These are phyloP conservation scores for Sphagnurus paluster DNA, from an alignment of 1,284 basidiomycete species.

Conservation along the genomic window DNA sequence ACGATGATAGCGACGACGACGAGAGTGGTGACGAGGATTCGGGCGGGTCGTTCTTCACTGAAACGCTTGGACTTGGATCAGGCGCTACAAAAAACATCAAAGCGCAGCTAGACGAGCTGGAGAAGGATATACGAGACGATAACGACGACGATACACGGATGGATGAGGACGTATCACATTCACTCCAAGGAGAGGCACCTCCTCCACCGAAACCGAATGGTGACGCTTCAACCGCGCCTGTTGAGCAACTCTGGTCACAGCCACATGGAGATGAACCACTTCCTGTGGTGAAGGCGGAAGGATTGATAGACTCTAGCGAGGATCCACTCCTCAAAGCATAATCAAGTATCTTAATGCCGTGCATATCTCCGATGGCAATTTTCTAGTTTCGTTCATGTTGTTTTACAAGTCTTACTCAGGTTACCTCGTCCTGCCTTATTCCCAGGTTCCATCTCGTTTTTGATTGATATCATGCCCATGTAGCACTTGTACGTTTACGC, in stretches of 20 bases:
- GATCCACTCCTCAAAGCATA: constrained; percentile 54
- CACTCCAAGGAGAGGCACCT: constrained; percentile 45
- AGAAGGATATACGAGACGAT: constrained; percentile 41
- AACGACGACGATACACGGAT: constrained; percentile 31
- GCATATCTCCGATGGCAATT: constrained; percentile 17
- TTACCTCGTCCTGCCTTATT: constrained; percentile 15
- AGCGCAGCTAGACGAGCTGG: constrained; percentile 62
- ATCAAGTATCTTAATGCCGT: constrained; percentile 15
- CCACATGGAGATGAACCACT: constrained; percentile 62
- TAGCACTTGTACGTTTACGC: constrained; percentile 27
- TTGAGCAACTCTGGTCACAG: constrained; percentile 51
- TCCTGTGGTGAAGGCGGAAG: constrained; percentile 63
- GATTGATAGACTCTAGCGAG: constrained; percentile 73
- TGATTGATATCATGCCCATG: constrained; percentile 26
- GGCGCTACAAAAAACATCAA: constrained; percentile 58
- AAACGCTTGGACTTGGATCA: constrained; percentile 43
- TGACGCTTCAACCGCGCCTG: constrained; percentile 35
- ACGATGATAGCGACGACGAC: constrained; percentile 55
- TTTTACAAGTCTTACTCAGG: constrained; percentile 17
- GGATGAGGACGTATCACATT: constrained; percentile 21
- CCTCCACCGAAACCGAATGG: constrained; percentile 50
- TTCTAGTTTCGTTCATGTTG: constrained; percentile 9
- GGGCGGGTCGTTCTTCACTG: constrained; percentile 46
- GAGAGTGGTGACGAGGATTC: constrained; percentile 50
- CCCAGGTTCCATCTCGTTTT: constrained; percentile 16